A percentile compares a stretch with the other conserved stretches of the same genome.
Evolutionary conservation across 768 basidiomycete species (phyloP).

Genomic region (Cystobasidium onofrii): DNA sequence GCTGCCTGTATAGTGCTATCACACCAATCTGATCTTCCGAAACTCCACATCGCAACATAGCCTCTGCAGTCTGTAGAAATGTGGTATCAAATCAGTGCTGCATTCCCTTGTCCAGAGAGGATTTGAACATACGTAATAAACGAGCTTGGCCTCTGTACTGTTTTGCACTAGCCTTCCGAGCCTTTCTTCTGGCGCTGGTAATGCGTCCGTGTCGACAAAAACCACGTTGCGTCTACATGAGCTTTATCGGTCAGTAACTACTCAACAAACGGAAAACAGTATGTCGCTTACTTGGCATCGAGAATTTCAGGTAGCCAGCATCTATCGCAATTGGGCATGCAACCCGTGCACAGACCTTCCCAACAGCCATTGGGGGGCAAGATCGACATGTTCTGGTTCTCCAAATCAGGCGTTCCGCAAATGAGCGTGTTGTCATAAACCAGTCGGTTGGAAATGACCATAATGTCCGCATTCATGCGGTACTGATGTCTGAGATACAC

Average conservation of each 20-base stretch:
- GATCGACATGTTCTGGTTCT: constrained; percentile 53
- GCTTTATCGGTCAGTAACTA: no score
- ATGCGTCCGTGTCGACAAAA: constrained; percentile 82
- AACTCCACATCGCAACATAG: constrained; percentile 61
- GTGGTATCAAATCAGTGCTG: not conserved
- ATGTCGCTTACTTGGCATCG: constrained; percentile 19
- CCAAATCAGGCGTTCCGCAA: constrained; percentile 71
- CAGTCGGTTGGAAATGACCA: constrained; percentile 77
- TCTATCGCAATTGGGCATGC: not conserved
- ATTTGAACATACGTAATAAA: constrained; percentile 45
- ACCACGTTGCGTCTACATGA: constrained; percentile 65
- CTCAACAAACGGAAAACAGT: no score
- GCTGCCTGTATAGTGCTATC: constrained; percentile 87
- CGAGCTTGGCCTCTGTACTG: constrained; percentile 59
- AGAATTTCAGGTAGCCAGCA: constrained; percentile 34
- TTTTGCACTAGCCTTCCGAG: constrained; percentile 88
- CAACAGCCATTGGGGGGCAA: constrained; percentile 51
- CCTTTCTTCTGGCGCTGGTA: constrained; percentile 70
- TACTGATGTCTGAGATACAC: constrained; percentile 82
- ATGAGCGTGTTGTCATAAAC: constrained; percentile 69
- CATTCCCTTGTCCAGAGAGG: no score
- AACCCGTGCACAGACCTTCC: not conserved
- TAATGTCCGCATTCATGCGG: constrained; percentile 93
- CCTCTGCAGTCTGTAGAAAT: constrained; percentile 56
- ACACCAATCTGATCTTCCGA: constrained; percentile 66